Evolutionary conservation across 2,329 filamentous ascomycete genomes (phyloP).

Genomic region (Penicillium sp.): DNA sequence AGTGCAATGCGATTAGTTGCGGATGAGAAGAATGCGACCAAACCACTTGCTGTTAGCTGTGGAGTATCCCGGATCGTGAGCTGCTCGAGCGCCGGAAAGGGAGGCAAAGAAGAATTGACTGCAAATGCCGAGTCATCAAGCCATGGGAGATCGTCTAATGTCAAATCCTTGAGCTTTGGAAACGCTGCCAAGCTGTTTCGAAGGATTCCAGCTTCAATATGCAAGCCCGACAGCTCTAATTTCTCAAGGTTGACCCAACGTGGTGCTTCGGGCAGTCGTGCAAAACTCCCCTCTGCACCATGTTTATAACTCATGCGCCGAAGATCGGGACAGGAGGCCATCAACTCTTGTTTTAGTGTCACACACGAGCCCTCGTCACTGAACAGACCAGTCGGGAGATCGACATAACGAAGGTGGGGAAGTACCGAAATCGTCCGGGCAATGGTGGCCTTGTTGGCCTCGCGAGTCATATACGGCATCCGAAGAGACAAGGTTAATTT

Average conservation of each 20-base stretch:
- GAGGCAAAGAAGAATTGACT: conserved; percentile 64
- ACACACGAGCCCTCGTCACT: conserved; percentile 74
- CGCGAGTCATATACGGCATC: conserved; percentile 91
- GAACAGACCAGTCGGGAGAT: conserved; percentile 86
- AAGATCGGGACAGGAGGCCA: conserved; percentile 78
- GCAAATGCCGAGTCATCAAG: conserved; percentile 78
- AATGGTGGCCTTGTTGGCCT: conserved; percentile 80
- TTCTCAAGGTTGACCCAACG: conserved; percentile 45
- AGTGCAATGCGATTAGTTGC: conserved; percentile 62
- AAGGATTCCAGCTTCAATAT: conserved; percentile 49
- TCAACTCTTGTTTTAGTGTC: conserved; percentile 78
- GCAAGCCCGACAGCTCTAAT: conserved; percentile 40
- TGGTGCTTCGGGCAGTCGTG: conserved; percentile 62
- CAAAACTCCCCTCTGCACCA: conserved; percentile 76
- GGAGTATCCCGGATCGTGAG: conserved; percentile 72
- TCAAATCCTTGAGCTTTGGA: conserved; percentile 69
- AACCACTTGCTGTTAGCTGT: conserved; percentile 69
- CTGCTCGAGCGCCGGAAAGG: conserved; percentile 73
- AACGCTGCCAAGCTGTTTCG: conserved; percentile 71
- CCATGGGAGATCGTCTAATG: conserved; percentile 67
- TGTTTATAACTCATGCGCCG: conserved; percentile 84
- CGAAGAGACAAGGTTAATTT: conserved; percentile 76
- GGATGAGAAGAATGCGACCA: conserved; percentile 67
- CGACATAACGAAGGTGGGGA: conserved; percentile 83
- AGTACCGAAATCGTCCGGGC: conserved; percentile 83